Base-by-base conservation (phyloP, 768 basidiomycete genomes). In the Pisolithus sp. region DNA sequence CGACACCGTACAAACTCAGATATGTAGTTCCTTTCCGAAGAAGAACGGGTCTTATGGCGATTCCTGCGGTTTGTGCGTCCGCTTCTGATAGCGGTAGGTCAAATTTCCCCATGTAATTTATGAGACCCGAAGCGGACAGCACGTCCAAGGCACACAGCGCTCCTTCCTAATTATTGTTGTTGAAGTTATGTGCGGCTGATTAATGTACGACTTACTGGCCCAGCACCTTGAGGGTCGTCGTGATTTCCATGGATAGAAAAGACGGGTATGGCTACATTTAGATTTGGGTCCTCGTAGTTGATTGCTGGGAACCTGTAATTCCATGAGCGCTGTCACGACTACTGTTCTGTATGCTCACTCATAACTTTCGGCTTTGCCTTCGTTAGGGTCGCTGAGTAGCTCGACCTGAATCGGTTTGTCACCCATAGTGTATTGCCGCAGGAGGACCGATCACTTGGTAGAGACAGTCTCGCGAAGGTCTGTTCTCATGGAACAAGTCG, bases 231-330 rank as follows among this genome's bases (percentile, higher is more conserved):
- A 31, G 96, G 96, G 61, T 99, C 96, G 62, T 99, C 96, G 68
- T 99, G 96, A 63, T 99, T 99, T 40, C 96, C 96, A 62, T 99
- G 96, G 48, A 99, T 98, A 0, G 95, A 97, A 70, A 99, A 99
- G 26, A 98, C 89, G 3, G 96, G 96, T n/a, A 96, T 91, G 4
- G 82, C 83, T 47, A 99, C 78, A 65, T 99, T 99, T 51, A 97
- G 76, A 65, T 99, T 98, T 2, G 86, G 82, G 60, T 99, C 95
- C 68, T 99, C 93, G 62, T 97, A 97, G 67, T 99, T 98, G 57
- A 99, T 73, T 1, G 93, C 92, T 12, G 96, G 96, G 63, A 97
- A 99, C 15, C 93, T 97, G 59, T 6, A 21, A 2, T 20, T 44
- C 50, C 47, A 26, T 53, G 7, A 10, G 28, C 5, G 13, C 39